Evolutionary conservation across 257 asterid species (phyloP), one percentile per base, ranked within the genome.

Genomic region (Verbascum thapsus): DNA sequence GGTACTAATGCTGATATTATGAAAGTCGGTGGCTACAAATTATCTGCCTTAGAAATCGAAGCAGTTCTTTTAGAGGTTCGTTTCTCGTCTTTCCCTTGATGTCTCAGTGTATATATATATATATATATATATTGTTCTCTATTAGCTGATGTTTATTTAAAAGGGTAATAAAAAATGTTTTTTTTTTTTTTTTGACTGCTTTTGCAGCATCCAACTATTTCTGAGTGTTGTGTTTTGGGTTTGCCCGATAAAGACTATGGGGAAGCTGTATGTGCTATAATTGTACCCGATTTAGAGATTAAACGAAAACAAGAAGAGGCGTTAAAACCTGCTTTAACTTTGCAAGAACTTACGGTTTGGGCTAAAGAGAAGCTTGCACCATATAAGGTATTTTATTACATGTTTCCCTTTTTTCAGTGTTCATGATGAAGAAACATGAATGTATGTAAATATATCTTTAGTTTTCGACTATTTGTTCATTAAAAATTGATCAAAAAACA

Each of bases 1-100:
- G 99, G 99, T 70, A 89, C 94, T 34, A 89, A 84, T 82, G 99
- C 99, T 58, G 99, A 92, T 75, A 92, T 92, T 68, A 87, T 92
- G 94, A 92, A 92, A 82, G 95, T 85, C 52, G 99, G 99, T 20
- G 99, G 99, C 35, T 92, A 82, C 55, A 92, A 92, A 75, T 79
- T 92, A 70, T 92, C 99, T 38, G 99, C 99, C 1, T 81, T 92
- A 64, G 99, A 92, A 81, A 92, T 92, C 57, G 99, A 92, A 78
- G 97, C 97, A 22, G 87, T 89, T 71, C 95, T 92, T 49, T 71
- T 92, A 40, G 97, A 89, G 98, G 98, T 89, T 70, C 45, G 72
- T 69, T 67, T 51, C 76, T 75, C 35, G 8, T 41, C 70, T 63
- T 37, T 17, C 35, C 22, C 23, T 58, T 20, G 19, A 23, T n/a